Evolutionary conservation across 306 rosid genomes (phyloP).

Genomic region (Sophora flavescens): DNA sequence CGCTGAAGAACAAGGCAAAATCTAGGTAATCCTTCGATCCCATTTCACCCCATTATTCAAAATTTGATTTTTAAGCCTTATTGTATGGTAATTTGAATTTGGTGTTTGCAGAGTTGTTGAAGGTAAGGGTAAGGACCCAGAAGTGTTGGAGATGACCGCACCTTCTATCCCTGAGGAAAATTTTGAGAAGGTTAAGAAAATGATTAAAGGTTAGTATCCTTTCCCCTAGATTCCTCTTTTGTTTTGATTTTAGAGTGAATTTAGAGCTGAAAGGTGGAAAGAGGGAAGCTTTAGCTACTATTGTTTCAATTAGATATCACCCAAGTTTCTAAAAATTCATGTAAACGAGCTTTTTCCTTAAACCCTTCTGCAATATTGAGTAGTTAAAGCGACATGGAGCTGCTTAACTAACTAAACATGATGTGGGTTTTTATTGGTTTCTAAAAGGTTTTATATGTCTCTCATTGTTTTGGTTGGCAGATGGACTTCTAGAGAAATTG

Average conservation of each 20-base stretch:
- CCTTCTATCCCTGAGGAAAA: conserved; percentile 48
- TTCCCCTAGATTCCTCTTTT: not conserved
- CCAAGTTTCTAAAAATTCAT: not conserved
- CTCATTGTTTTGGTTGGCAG: conserved; percentile 55
- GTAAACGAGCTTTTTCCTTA: not conserved
- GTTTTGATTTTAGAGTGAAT: not conserved
- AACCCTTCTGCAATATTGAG: conserved; percentile 20
- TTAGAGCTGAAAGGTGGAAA: not conserved
- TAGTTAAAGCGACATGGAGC: not conserved
- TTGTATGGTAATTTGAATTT: conserved; percentile 20
- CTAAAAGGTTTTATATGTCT: conserved; percentile 5
- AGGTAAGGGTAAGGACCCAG: conserved; percentile 36
- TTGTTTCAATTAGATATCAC: conserved; percentile 1
- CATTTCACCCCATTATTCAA: conserved; percentile 11
- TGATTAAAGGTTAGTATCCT: conserved; percentile 58
- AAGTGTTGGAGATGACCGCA: conserved; percentile 39
- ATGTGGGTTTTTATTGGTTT: not conserved
- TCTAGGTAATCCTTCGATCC: conserved; percentile 47
- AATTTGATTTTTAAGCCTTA: not conserved
- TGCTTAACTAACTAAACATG: not conserved
- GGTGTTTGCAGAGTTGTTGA: conserved; percentile 52
- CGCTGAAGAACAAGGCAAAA: conserved; percentile 52
- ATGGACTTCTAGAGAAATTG: conserved; percentile 63
- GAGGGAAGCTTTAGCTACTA: conserved; percentile 13
- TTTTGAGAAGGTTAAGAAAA: conserved; percentile 53